Base-by-base conservation (phyloP, 345 rosid genomes). In the Populus nigra region DNA sequence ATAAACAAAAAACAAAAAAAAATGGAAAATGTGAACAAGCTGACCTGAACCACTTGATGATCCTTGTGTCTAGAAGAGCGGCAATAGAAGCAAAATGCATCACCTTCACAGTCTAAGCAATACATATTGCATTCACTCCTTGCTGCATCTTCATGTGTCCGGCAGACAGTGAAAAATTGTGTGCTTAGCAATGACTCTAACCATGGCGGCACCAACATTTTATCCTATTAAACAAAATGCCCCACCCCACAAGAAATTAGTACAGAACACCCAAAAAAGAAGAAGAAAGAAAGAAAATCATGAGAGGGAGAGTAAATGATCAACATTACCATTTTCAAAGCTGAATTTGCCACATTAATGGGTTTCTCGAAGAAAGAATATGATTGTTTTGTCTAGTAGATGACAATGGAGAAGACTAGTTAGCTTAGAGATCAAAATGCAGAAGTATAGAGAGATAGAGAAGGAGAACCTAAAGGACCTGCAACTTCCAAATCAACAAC, bases 111-210 rank as follows among this genome's bases (percentile, higher is more conserved):
- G 57, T 89, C 96, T 59, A 94, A 79, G 72, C 98, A 94, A 82
- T 84, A 94, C 97, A 94, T 89, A 78, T 94, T 94, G 77, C 94
- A 89, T 86, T 94, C 97, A 59, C 91, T 90, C 69, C 92, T 77
- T 0, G 96, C 85, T 22, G 93, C 85, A 55, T 88, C 90, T 12
- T 85, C 80, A 55, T 94, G 98, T 31, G 75, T 85, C 10, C 85
- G 75, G 81, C 97, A 94, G 45, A 87, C 82, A 53, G 79, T 76
- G 88, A 94, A 94, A 78, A 92, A 92, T 29, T 77, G 71, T 41
- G 93, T 83, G 73, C 79, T 80, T 62, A 94, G 85, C 85, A 94
- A 84, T 79, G 86, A 73, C 84, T 94, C 93, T 7, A 94, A 83
- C 98, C 97, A 94, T 76, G 90, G 85, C 0, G 96, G 97, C 69